Conservation (phyloP, 140 eudicot genomes). For the Cichorium intybus region DNA sequence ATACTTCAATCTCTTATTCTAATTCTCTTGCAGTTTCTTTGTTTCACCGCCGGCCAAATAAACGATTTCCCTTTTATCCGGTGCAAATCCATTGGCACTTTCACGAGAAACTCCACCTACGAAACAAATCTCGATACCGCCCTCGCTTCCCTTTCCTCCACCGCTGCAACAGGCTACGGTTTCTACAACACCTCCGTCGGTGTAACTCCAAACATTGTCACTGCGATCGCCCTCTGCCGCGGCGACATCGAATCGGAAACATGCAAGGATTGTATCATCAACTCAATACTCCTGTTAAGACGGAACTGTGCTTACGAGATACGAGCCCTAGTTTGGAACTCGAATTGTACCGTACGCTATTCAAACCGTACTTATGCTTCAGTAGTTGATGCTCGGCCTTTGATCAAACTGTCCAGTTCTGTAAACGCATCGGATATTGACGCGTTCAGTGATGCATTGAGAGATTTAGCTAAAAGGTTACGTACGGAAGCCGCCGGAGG, state of each 20-base stretch:
- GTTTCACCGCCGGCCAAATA: not conserved
- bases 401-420: not conserved
- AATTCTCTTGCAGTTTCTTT: not conserved
- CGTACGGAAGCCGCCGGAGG: constrained; percentile 15
- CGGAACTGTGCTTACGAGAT: not conserved
- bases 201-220: constrained; percentile 7
- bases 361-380: not conserved
- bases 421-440: not conserved
- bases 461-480: not conserved
- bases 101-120: constrained; percentile 1
- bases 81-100: not conserved
- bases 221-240: not conserved
- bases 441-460: not conserved
- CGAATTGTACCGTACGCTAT: not conserved
- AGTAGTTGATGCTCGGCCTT: not conserved
- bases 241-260: not conserved
- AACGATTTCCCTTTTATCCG: constrained; percentile 4
- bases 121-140: constrained; percentile 1
- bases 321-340: not conserved
- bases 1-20: not conserved
- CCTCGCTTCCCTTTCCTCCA: not conserved
- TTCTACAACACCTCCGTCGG: constrained; percentile 3
- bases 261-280: not conserved
- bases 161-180: not conserved
- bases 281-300: not conserved